These are phyloP conservation scores for Caryopteris hybrid DNA, from an alignment of 305 asterid species.

Conservation along the genomic window DNA sequence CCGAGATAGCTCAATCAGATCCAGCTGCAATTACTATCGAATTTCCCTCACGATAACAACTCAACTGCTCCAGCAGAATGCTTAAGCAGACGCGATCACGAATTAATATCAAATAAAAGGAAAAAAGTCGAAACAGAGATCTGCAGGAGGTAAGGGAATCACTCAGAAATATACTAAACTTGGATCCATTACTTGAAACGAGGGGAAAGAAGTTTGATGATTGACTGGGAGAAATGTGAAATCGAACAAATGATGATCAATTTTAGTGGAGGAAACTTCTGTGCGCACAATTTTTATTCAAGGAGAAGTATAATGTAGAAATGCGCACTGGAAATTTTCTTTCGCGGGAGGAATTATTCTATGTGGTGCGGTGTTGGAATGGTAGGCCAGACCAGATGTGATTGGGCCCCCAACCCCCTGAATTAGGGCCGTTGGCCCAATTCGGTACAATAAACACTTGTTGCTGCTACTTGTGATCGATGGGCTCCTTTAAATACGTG, in stretches of 20 bases:
- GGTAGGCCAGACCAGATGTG: not conserved
- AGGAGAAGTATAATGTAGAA: conserved; percentile 15
- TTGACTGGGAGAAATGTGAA: conserved; percentile 4
- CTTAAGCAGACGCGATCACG: conserved; percentile 23
- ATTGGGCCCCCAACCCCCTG: too few relatives aligned
- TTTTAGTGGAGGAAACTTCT: conserved; percentile 16
- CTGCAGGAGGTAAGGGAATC: conserved; percentile 18
- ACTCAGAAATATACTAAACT: conserved; percentile 8
- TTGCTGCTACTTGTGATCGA: too few relatives aligned
- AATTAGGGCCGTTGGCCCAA: too few relatives aligned
- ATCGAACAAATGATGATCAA: conserved; percentile 15
- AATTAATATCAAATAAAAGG: not conserved
- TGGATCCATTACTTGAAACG: conserved; percentile 20
- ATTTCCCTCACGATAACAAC: conserved; percentile 14
- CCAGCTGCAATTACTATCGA: conserved; percentile 34
- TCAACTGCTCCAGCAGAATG: conserved; percentile 13
- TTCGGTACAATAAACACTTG: too few relatives aligned
- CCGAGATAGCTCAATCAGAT: conserved; percentile 60
- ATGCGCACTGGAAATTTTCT: conserved; percentile 20
- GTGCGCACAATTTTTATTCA: not conserved
- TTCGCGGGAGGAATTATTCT: conserved; percentile 22
- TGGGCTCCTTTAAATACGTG: too few relatives aligned
- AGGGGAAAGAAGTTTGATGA: not conserved
- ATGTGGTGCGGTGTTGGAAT: conserved; percentile 16
- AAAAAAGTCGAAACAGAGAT: conserved; percentile 19